Conservation (phyloP, 305 asterid species). For the Fraxinus latifolia region DNA sequence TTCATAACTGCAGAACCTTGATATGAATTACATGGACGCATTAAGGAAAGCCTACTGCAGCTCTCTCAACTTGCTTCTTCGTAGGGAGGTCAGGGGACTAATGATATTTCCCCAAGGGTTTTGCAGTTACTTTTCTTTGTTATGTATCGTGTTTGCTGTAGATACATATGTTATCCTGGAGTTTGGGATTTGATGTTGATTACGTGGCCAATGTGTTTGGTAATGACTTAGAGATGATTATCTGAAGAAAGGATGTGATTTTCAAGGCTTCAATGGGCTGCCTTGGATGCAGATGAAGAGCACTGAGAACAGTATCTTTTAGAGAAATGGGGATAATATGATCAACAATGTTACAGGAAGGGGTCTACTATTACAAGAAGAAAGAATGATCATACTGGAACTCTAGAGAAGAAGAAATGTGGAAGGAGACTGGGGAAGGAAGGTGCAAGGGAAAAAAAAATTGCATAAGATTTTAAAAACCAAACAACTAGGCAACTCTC, state of each 20-base stretch:
- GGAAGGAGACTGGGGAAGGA: neutral
- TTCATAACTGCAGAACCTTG: constrained; percentile 71
- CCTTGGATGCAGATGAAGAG: neutral
- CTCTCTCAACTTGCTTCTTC: constrained; percentile 91
- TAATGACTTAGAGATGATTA: neutral
- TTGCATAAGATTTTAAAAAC: neutral
- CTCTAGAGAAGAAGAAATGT: neutral
- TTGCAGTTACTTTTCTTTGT: constrained; percentile 22
- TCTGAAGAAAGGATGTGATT: constrained; percentile 1
- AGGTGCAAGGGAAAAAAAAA: neutral
- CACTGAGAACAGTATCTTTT: neutral
- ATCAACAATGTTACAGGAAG: neutral
- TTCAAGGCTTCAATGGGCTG: neutral
- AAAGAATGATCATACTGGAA: neutral
- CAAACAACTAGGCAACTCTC: neutral
- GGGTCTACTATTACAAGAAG: neutral
- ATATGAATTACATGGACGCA: constrained; percentile 83
- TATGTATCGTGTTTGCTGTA: constrained; percentile 19
- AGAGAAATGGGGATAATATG: neutral
- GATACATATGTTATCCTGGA: constrained; percentile 23
- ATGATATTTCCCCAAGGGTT: constrained; percentile 25
- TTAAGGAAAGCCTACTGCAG: constrained; percentile 96
- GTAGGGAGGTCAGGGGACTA: constrained; percentile 78
- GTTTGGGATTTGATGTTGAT: neutral
- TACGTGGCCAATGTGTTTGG: neutral